Evolutionary conservation across 768 basidiomycete genomes (phyloP), one percentile per base, ranked within the genome.

Genomic region (Pholiota conissans): DNA sequence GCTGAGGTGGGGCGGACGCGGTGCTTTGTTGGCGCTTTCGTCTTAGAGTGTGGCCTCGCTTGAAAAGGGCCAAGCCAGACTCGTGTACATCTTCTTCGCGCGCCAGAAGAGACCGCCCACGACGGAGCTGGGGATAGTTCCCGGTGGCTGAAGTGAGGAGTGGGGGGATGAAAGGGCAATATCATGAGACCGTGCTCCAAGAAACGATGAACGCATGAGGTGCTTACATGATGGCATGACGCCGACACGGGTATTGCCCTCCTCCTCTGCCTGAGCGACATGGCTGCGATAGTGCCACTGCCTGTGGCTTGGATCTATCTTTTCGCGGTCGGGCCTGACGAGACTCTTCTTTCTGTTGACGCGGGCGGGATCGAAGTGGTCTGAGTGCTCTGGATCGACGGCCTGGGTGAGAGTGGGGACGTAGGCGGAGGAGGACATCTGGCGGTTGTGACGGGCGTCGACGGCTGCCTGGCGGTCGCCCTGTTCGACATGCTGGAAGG

Each of bases 231-330:
- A 95, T 26, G 94, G 90, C 69, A 86, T 77, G 11, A 94, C 82
- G 48, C 86, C 91, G 5, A 91, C 78, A 46, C 80, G 67, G 37
- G 81, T 80, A 30, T 75, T 75, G n/a, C 84, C 80, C 66, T 90
- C 86, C 55, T 87, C 79, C 71, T 87, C 85, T 67, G 91, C 75
- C 69, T 87, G 84, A 22, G 89, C 89, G 18, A 92, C 92, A 73
- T 91, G 94, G 56, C 81, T 85, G 53, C 92, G 86, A 74, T 98
- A 98, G 74, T 98, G 90, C 88, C 89, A 98, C 66, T 95, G 87
- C 49, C 94, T 84, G 77, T 98, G 94, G 39, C 86, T 86, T 9
- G 95, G 94, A 67, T 98, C 95, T 64, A 98, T 92, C 79, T 95
- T 93, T 78, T 97, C 95, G 56, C 96, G 79, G 73, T 99, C 96